These are phyloP conservation scores for Metschnikowia kunwiensis DNA, from an alignment of 805 yeast genomes.

Conservation along the genomic window DNA sequence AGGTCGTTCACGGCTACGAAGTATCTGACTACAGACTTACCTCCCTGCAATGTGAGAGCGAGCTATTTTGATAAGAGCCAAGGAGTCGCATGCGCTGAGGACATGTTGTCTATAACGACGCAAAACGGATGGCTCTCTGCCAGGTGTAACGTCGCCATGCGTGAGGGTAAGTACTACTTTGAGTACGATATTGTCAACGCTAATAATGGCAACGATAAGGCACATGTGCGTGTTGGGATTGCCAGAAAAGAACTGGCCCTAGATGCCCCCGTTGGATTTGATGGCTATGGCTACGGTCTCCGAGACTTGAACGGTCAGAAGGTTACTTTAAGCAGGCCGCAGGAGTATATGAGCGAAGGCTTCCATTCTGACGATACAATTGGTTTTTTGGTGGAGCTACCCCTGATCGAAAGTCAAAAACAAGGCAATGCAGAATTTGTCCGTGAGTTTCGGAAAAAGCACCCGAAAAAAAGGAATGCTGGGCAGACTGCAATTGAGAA, in stretches of 20 bases:
- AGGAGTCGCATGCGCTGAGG: conserved; percentile 41
- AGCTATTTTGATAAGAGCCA: conserved; percentile 69
- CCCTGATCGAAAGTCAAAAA: conserved; percentile 47
- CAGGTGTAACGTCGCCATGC: conserved; percentile 68
- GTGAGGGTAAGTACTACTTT: conserved; percentile 78
- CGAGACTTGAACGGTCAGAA: conserved; percentile 75
- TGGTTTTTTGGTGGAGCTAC: conserved; percentile 74
- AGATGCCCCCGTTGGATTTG: conserved; percentile 95
- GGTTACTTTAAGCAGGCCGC: conserved; percentile 71
- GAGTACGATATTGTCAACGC: conserved; percentile 62
- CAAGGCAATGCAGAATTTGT: conserved; percentile 35
- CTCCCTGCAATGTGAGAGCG: conserved; percentile 58
- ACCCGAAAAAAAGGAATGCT: conserved; percentile 16
- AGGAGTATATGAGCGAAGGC: conserved; percentile 51
- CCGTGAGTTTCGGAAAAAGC: conserved; percentile 5
- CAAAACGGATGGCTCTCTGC: conserved; percentile 77
- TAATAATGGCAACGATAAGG: conserved; percentile 44
- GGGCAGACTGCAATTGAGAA: conserved; percentile 14
- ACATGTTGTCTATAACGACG: conserved; percentile 47
- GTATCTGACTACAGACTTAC: conserved; percentile 71
- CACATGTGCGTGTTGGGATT: conserved; percentile 80
- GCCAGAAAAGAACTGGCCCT: conserved; percentile 82
- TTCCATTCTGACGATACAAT: conserved; percentile 76
- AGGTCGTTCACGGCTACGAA: conserved; percentile 53
- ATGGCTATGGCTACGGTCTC: conserved; percentile 89